Evolutionary conservation across 495 filamentous ascomycete genomes (phyloP).

Genomic region (Hypoxylon fragiforme): DNA sequence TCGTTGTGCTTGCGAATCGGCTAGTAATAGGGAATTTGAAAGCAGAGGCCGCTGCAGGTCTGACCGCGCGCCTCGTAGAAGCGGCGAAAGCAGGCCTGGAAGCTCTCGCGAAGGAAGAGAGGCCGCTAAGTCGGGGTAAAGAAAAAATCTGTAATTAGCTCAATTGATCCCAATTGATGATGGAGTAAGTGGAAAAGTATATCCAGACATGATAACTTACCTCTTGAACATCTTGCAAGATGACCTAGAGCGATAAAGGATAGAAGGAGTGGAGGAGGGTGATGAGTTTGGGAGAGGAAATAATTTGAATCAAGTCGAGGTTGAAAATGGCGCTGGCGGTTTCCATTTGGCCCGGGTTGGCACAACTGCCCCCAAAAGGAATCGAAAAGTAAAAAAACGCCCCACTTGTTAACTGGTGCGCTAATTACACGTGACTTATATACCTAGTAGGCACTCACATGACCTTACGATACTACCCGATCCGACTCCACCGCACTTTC

Average conservation of each 20-base stretch:
- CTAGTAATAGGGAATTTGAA: conserved; percentile 61
- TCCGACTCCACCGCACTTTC: neutral
- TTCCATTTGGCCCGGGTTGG: conserved; percentile 25
- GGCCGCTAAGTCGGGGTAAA: conserved; percentile 62
- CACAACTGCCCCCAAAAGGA: neutral
- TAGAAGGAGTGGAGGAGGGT: conserved; percentile 47
- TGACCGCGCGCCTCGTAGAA: conserved; percentile 67
- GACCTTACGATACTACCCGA: conserved; percentile 31
- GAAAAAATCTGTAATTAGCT: conserved; percentile 43
- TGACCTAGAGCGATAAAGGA: conserved; percentile 53
- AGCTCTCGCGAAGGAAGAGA: conserved; percentile 79
- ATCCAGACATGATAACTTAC: conserved; percentile 53
- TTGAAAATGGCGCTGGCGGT: conserved; percentile 38
- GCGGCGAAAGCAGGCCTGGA: conserved; percentile 71
- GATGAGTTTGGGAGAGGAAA: conserved; percentile 40
- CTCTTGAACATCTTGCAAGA: conserved; percentile 85
- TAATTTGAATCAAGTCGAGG: conserved; percentile 40
- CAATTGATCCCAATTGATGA: conserved; percentile 51
- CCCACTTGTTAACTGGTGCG: conserved; percentile 10
- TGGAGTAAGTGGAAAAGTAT: conserved; percentile 15
- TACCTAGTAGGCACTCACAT: too few relatives aligned
- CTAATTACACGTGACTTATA: conserved; percentile 21
- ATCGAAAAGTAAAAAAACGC: neutral
- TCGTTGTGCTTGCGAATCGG: conserved; percentile 71
- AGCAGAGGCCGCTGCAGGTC: conserved; percentile 65